Base-by-base conservation (phyloP, 2,329 filamentous ascomycete genomes). In the Diaporthe helianthi region DNA sequence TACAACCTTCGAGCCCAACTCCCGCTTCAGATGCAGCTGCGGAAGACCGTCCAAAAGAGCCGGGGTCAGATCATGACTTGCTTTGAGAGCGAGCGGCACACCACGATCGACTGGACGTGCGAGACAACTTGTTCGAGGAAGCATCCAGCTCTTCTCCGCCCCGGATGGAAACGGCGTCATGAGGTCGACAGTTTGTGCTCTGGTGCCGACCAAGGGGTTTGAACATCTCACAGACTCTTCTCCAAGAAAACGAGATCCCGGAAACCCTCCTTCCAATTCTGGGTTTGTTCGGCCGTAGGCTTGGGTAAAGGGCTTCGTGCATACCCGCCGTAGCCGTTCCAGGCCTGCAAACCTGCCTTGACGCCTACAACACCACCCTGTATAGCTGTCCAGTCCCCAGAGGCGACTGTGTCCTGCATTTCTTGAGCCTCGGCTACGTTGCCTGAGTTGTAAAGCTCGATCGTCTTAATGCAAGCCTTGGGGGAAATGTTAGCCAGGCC, bases 401-500 rank as follows among this genome's bases (percentile, higher is more conserved):
- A 83, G 53, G 90, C 88, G 52, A 93, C 83, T 26, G 89, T 79
- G 54, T 87, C 89, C 78, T 93, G 91, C 78, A 91, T 78, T 73
- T 83, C 84, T 74, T 86, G 85, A 1, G 91, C 90, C 75, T 91
- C 88, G 33, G 82, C 78, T 46, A 86, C 75, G 71, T 86, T 83
- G 26, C 89, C 90, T 49, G 84, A 78, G 63, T 83, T 81, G 77
- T 86, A 92, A 7, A 92, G 82, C 72, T 89, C 83, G 69, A 90
- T 82, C 1, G 90, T 84, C 75, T 84, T 81, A 63, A 90, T 84
- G 78, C 89, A 92, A 15, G 89, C 84, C 75, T 86, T 89, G 38
- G 91, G 91, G 2, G 89, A 86, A 64, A 93, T 85, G 79, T 93
- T 93, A 74, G 87, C 92, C 71, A 92, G 84, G 7, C 91, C 92